Percentiles rank a stretch among this genome's conserved stretches.
These are phyloP conservation scores for Hysterium pulicare DNA, from an alignment of 2,329 filamentous ascomycete genomes.

Conservation along the genomic window DNA sequence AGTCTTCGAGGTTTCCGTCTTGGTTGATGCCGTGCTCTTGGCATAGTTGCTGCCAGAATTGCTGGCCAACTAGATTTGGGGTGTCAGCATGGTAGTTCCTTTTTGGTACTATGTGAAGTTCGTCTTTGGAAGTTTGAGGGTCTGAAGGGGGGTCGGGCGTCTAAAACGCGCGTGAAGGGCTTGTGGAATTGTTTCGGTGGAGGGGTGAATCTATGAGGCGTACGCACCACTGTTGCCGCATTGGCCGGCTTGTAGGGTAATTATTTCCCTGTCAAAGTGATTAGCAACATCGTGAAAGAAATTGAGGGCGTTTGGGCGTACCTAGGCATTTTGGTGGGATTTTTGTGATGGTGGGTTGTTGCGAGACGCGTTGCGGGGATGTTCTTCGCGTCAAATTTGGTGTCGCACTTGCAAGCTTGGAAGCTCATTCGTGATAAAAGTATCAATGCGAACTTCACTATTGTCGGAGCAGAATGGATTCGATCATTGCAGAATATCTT, in stretches of 20 bases:
- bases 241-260: constrained; percentile 97
- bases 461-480: too few species aligned
- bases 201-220: constrained; percentile 1
- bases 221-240: constrained; percentile 97
- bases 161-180: neutral
- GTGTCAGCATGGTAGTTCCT: too few species aligned
- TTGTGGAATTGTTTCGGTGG: neutral
- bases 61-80: constrained; percentile 70
- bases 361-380: constrained; percentile 32
- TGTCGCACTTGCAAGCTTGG: constrained; percentile 6
- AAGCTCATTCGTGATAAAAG: too few species aligned
- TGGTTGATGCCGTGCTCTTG: constrained; percentile 97
- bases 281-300: constrained; percentile 8
- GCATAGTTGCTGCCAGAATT: constrained; percentile 99
- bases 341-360: constrained; percentile 14
- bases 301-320: constrained; percentile 12
- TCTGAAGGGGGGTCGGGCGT: constrained; percentile 1
- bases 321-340: constrained; percentile 35
- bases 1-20: constrained; percentile 95
- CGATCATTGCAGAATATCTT: too few species aligned
- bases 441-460: too few species aligned
- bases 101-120: too few species aligned
- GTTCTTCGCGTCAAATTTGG: constrained; percentile 18
- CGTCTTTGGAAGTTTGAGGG: too few species aligned
- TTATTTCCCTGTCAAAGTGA: constrained; percentile 73